These are phyloP conservation scores for Wickerhamomyces rabaulensis DNA, from an alignment of 805 yeast genomes.

Conservation along the genomic window DNA sequence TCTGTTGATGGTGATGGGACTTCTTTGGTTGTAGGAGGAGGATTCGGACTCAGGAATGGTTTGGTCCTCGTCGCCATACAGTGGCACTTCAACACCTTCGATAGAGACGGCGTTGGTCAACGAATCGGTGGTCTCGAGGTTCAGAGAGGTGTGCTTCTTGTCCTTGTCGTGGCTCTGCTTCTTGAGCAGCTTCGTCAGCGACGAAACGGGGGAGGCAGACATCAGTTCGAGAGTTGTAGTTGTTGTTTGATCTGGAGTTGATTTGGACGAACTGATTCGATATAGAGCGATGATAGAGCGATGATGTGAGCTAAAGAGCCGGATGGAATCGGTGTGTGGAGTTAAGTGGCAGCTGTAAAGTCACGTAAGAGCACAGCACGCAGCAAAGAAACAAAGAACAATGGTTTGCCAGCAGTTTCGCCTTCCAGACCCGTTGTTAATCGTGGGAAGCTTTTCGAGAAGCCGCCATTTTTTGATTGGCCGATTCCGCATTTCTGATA, in stretches of 20 bases:
- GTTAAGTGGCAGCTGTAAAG: background rate
- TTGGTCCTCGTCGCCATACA: background rate
- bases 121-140: conserved; percentile 12
- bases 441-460: background rate
- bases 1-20: conserved; percentile 20
- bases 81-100: conserved; percentile 25
- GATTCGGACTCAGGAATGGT: background rate
- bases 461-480: background rate
- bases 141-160: background rate
- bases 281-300: too few relatives aligned
- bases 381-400: background rate
- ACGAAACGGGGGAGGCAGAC: conserved; percentile 21
- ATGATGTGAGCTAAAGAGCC: too few relatives aligned
- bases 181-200: conserved; percentile 23
- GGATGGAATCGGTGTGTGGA: background rate
- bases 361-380: too few relatives aligned
- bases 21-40: conserved; percentile 16
- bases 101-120: conserved; percentile 23
- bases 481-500: background rate
- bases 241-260: background rate
- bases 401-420: background rate
- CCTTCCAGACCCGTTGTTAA: background rate
- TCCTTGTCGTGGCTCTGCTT: conserved; percentile 17
- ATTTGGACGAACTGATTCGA: background rate
- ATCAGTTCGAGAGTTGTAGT: background rate